A percentile compares a stretch with the other conserved stretches of the same genome.
These are phyloP conservation scores for Fonsecaea nubica DNA, from an alignment of 2,329 filamentous ascomycete genomes.

Conservation along the genomic window DNA sequence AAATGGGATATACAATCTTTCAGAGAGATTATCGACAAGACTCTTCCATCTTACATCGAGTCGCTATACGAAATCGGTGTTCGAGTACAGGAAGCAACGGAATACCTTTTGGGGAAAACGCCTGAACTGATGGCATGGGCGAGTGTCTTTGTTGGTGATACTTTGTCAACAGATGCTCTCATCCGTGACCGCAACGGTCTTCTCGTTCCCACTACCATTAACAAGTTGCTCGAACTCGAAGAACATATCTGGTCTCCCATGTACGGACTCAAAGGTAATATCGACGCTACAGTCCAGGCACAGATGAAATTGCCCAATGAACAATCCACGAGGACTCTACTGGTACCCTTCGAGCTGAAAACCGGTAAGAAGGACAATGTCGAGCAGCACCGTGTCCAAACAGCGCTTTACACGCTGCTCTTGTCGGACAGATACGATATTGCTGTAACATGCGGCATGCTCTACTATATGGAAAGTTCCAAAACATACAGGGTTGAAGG, in stretches of 20 bases:
- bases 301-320: conserved; percentile 74
- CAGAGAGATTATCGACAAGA: conserved; percentile 67
- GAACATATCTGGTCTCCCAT: conserved; percentile 98
- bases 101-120: conserved; percentile 84
- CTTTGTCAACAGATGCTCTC: conserved; percentile 72
- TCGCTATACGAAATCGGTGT: conserved; percentile 88
- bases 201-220: conserved; percentile 81
- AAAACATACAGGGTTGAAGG: conserved; percentile 84
- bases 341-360: conserved; percentile 94
- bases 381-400: conserved; percentile 87
- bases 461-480: conserved; percentile 94
- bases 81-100: conserved; percentile 72
- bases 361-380: conserved; percentile 83
- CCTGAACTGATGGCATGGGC: conserved; percentile 84
- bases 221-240: conserved; percentile 93
- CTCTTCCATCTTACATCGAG: conserved; percentile 80
- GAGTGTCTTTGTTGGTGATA: conserved; percentile 73
- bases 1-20: conserved; percentile 77
- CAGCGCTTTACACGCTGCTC: conserved; percentile 88
- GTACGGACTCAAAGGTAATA: conserved; percentile 96
- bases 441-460: conserved; percentile 83
- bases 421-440: conserved; percentile 94
- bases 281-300: conserved; percentile 94
- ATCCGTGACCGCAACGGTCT: conserved; percentile 81
- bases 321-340: conserved; percentile 66